These are phyloP conservation scores for Isoetes taiwanensis DNA, from an alignment of 75 land plant genomes.

Conservation along the genomic window DNA sequence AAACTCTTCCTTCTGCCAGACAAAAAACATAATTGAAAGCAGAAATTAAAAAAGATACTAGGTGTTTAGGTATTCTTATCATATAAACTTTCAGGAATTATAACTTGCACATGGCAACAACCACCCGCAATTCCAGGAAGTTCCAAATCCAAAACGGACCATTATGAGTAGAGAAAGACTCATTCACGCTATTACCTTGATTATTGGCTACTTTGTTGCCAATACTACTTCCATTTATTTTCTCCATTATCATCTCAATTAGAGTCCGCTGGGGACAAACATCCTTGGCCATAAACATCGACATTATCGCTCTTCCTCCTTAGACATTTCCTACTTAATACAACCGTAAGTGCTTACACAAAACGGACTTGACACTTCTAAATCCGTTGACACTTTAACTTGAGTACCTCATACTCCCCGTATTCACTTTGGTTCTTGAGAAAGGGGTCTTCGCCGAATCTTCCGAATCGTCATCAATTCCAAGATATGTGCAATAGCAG, in stretches of 20 bases:
- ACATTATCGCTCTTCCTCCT: slow-evolving; percentile 77
- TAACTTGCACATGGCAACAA: neutral
- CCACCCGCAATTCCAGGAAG: neutral
- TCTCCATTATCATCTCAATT: slow-evolving; percentile 59
- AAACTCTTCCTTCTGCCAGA: slow-evolving; percentile 32
- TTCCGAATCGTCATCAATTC: slow-evolving; percentile 51
- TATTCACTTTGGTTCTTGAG: slow-evolving; percentile 41
- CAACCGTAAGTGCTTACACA: neutral
- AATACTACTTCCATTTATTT: slow-evolving; percentile 53
- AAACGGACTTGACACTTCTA: neutral
- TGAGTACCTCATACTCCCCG: slow-evolving; percentile 32
- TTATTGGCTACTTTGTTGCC: too few relatives aligned
- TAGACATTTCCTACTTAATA: slow-evolving; percentile 50
- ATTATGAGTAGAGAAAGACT: slow-evolving; percentile 5
- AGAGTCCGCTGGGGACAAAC: slow-evolving; percentile 62
- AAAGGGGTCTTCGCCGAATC: slow-evolving; percentile 35
- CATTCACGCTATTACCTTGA: too few relatives aligned
- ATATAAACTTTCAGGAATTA: too few relatives aligned
- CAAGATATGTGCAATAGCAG: slow-evolving; percentile 10
- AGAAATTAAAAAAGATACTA: neutral
- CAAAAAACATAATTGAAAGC: neutral
- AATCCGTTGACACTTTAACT: neutral
- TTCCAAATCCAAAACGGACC: neutral
- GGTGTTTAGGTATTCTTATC: too few relatives aligned
- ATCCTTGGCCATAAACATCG: slow-evolving; percentile 53